Base-by-base conservation (phyloP, 1,139 yeast species). In the Debaryomyces nepalensis region DNA sequence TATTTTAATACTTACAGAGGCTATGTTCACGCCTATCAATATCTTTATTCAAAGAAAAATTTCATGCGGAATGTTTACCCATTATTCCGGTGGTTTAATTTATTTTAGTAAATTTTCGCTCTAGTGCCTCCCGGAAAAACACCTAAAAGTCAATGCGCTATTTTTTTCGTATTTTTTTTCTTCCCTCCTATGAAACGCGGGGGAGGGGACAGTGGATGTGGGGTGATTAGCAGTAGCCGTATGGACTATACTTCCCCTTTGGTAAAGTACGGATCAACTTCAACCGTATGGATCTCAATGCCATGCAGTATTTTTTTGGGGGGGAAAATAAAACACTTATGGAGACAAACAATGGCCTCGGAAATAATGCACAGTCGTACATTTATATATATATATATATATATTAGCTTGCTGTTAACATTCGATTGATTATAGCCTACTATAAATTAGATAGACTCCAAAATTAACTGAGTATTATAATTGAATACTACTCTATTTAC, bases 181-280 rank as follows among this genome's bases (percentile, higher is more conserved):
- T 18, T 11, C n/a, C 15, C 8, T 8, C 7, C 19, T 26, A n/a
- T 9, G 10, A 6, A 27, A 27, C 10, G 14, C 16, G 32, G n/a
- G 32, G 8, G 32, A 16, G 31, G 31, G 31, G 27, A n/a, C n/a
- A n/a, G 30, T 26, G 30, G 10, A 19, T 30, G 33, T 30, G 33
- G 33, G 23, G 33, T 8, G 14, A 9, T 5, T 6, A 14, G 16
- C 7, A 6, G 19, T 15, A 15, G 5, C 14, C 16, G 9, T n/a
- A 27, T 27, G 19, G 31, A 27, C 7, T n/a, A 6, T 19, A 4
- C 14, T 30, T 18, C 33, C 19, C 22, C 23, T 30, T 30, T 30
- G 15, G 33, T 18, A 14, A 30, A 9, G 16, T 12, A 10, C 33
- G 33, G 33, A 30, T 30, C 33, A 30, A 30, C 23, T 30, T 30